Conservation (phyloP, 768 basidiomycete species). For the Leccinellum luteum region DNA sequence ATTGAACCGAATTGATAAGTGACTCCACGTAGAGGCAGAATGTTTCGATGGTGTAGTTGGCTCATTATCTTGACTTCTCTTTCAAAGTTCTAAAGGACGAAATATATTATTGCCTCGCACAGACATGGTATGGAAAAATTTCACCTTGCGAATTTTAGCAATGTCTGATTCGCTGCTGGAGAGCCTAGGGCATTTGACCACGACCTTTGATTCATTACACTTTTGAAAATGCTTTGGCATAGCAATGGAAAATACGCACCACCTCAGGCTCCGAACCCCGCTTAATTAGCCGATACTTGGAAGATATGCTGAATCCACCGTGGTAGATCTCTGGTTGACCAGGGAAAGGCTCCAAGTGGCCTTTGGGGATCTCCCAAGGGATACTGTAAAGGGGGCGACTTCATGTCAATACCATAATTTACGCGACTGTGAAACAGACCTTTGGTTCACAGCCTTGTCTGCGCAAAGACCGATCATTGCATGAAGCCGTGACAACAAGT, state of each 20-base stretch:
- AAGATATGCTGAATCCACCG: slow-evolving; percentile 8
- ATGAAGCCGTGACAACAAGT: not conserved
- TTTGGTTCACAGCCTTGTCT: not conserved
- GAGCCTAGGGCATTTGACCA: slow-evolving; percentile 9
- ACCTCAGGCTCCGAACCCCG: slow-evolving; percentile 6
- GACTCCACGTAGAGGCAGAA: slow-evolving; percentile 13
- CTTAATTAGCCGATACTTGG: slow-evolving; percentile 5
- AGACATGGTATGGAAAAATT: not conserved
- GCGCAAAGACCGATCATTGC: not conserved
- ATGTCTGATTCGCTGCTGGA: not conserved
- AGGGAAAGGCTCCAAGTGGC: slow-evolving; percentile 10
- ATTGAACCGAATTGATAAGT: slow-evolving; percentile 8
- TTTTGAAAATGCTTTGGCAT: not conserved
- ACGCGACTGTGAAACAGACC: not conserved
- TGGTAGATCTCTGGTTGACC: slow-evolving; percentile 4
- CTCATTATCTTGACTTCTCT: slow-evolving; percentile 3
- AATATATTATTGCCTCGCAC: not conserved
- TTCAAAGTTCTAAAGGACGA: slow-evolving; percentile 6
- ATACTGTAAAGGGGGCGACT: not conserved
- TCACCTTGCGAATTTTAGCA: slow-evolving; percentile 8
- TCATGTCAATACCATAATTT: not conserved
- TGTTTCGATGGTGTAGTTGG: slow-evolving; percentile 6
- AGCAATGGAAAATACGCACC: not conserved
- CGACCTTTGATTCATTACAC: slow-evolving; percentile 3
- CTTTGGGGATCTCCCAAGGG: not conserved